Evolutionary conservation across 208 protist species (phyloP), one percentile per base, ranked within the genome.

Genomic region (Jaenimonas drosophilae): DNA sequence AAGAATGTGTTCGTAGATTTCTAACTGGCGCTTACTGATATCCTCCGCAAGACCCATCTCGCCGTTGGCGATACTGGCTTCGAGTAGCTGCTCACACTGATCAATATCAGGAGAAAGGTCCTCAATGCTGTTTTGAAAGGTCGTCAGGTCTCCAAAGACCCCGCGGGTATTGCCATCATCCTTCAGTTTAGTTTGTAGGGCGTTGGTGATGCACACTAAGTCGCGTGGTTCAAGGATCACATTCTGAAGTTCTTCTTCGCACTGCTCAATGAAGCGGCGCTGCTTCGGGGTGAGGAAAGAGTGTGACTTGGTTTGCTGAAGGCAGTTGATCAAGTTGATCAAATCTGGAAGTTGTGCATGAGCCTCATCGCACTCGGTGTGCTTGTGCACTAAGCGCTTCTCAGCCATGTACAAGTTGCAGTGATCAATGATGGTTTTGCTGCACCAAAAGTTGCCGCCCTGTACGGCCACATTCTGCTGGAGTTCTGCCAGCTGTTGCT

Each of bases 41-140:
- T 89, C 79, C 59, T 91, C 79, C 9, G 83, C 87, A 19, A 92
- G 70, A n/a, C 64, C 64, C 77, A 95, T 88, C 60, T 95, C 83
- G 24, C 87, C 87, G 43, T 95, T 91, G 19, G 55, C 59, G 25
- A 95, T 85, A 32, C 78, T 86, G 43, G 73, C 72, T 59, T 95
- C 82, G 24, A 92, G 59, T 52, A 95, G 72, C 59, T 91, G 76
- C 64, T 95, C 87, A 41, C 79, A 92, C 42, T 87, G 68, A 28
- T 88, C 77, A 20, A 91, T 61, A 51, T 89, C 78, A 0, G 87
- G 87, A 6, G 72, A 73, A 12, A 95, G 63, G n/a, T 89, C 73
- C 55, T 89, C 79, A 38, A 95, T 82, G 16, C 60, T 65, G 47
- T 89, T 87, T 47, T 95, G 81, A 40, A 89, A 87, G 0, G 64